Evolutionary conservation across 208 protist genomes (phyloP), one percentile per base, ranked within the genome.

Genomic region (Phytomonas sp.): DNA sequence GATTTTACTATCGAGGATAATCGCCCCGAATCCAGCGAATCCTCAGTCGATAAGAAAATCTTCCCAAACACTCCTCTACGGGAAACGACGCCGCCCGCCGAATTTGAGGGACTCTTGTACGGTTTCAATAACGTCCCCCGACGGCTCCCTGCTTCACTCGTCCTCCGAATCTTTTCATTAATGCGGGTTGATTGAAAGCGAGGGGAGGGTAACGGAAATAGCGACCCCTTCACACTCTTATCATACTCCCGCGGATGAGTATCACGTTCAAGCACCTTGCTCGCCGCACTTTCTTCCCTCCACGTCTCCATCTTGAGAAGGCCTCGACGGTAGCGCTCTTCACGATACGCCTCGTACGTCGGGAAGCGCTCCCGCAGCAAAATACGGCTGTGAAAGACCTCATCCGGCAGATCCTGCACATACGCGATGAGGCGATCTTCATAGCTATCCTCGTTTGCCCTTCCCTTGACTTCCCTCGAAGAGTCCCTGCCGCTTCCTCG

Each of bases 331-430:
- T 67, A 65, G 36, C 79, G 77, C 56, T 74, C 76, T 26, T 72
- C 66, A 31, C 77, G 65, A 33, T 78, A 84, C 15, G 59, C 65
- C 32, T 72, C 67, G 60, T 89, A 73, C 0, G 88, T 75, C 26
- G 78, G 66, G 70, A 87, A 89, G 28, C 87, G 80, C 56, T 89
- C 81, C 0, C 89, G 86, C 43, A 95, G 74, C 5, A 85, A 88
- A 26, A 86, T 68, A 13, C 56, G 29, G 3, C 71, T 73, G 34
- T 80, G 68, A 72, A 92, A 95, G 51, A 90, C 83, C 17, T 92
- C 87, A 15, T 76, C 43, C 11, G 80, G 78, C 15, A 91, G 68
- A 28, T 85, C 83, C 30, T 73, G 72, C 9, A 95, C 67, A 70
- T 86, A 95, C 0, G 70, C 72, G 36, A 95, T 68, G 29, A 95